A percentile compares a stretch with the other conserved stretches of the same genome.
Conservation (phyloP, 192 early-diverging fungal species). For the Coemansia sp. region DNA sequence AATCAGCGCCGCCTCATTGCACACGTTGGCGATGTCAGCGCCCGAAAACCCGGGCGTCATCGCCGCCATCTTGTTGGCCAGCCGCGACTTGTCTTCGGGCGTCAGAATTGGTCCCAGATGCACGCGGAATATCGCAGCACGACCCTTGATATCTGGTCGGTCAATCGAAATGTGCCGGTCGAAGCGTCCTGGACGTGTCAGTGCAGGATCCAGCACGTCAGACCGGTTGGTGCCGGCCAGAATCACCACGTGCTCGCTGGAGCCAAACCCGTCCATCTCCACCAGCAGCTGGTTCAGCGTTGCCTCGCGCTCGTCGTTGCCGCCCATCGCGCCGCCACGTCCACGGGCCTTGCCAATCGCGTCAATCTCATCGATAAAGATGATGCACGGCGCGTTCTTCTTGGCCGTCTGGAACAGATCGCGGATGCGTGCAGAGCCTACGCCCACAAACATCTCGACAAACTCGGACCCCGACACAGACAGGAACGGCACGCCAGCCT, state of each 20-base stretch:
- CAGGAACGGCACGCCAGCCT: slow-evolving; percentile 96
- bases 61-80: slow-evolving; percentile 87
- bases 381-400: slow-evolving; percentile 97
- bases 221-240: slow-evolving; percentile 97
- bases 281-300: slow-evolving; percentile 98
- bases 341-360: slow-evolving; percentile 98
- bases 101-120: slow-evolving; percentile 93
- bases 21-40: slow-evolving; percentile 97
- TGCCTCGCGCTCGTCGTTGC: slow-evolving; percentile 97
- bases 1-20: slow-evolving; percentile 98
- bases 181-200: slow-evolving; percentile 97
- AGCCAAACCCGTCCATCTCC: slow-evolving; percentile 97
- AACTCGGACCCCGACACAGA: slow-evolving; percentile 99
- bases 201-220: slow-evolving; percentile 93
- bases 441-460: slow-evolving; percentile 99
- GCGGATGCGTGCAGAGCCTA: slow-evolving; percentile 88
- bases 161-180: slow-evolving; percentile 98
- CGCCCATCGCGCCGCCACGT: slow-evolving; percentile 80
- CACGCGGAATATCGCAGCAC: slow-evolving; percentile 94
- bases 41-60: slow-evolving; percentile 98
- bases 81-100: slow-evolving; percentile 71
- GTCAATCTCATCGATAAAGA: slow-evolving; percentile 99
- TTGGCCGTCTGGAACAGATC: slow-evolving; percentile 97
- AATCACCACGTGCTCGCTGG: slow-evolving; percentile 75
- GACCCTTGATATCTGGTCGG: slow-evolving; percentile 93